Evolutionary conservation across 805 yeast species (phyloP), one percentile per base, ranked within the genome.

Genomic region (Candida xyloterini): DNA sequence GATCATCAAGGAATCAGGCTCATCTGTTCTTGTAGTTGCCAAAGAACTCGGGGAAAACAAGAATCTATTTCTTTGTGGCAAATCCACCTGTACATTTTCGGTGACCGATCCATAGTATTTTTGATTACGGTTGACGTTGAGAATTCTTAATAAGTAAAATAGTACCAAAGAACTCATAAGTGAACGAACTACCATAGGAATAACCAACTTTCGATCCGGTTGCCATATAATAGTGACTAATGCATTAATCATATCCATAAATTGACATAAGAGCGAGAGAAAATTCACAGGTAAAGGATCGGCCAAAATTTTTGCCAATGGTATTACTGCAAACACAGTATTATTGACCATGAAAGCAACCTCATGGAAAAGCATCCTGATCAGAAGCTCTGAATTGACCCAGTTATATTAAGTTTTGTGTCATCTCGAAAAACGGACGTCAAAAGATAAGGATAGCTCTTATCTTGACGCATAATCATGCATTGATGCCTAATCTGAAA

Each of bases 381-480:
- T 18, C 16, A 18, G 23, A 10, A 13, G 16, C 20, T 29, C n/a
- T 9, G 10, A 11, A 30, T 9, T 8, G 30, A 18, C 29, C 13
- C 23, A 6, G 10, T 37, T 37, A 30, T 35, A 35, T 35, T 35
- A 22, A 14, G n/a, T 22, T 22, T 16, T 16, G 22, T 11, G 11
- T 26, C 26, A 9, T 30, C 20, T 24, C 20, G 20, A 27, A 29
- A 36, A 10, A 15, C 30, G 30, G 30, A 35, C 27, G 40, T 37
- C 35, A 35, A 27, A 21, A 27, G 33, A 38, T 27, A 27, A 27
- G 33, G 10, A 23, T 20, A 5, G 9, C 15, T 26, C 35, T 32
- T 38, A 38, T 38, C 42, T 38, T 14, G 27, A 15, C 42, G 42
- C 42, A 38, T 38, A 31, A 38, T 38, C 42, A 16, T 38, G 42